Conservation (phyloP, 1,139 yeast genomes). For the Lodderomyces elongisporus region DNA sequence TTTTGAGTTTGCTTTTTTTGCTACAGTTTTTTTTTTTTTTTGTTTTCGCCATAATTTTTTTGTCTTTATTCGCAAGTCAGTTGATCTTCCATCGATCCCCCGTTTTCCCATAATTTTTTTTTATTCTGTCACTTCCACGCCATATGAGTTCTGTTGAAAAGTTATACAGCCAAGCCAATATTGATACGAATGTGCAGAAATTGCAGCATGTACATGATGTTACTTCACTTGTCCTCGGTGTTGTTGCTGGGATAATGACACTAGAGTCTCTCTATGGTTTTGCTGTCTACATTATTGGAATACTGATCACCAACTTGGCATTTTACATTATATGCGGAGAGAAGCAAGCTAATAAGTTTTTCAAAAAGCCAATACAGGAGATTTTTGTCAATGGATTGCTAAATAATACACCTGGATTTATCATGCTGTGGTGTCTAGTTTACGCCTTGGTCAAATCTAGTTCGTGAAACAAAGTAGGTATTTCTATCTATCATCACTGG, state of each 20-base stretch:
- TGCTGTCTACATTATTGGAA: conserved; percentile 49
- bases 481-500: background rate
- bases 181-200: conserved; percentile 34
- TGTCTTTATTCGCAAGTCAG: too few species aligned
- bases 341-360: conserved; percentile 43
- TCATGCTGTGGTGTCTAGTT: conserved; percentile 83
- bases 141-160: too few species aligned
- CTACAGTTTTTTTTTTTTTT: too few species aligned
- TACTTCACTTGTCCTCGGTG: conserved; percentile 61
- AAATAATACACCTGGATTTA: conserved; percentile 61
- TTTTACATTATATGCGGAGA: conserved; percentile 41
- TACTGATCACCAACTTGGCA: conserved; percentile 38
- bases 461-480: conserved; percentile 8
- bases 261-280: conserved; percentile 65
- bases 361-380: conserved; percentile 49
- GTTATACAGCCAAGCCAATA: conserved; percentile 18
- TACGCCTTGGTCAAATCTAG: conserved; percentile 52
- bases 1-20: too few species aligned
- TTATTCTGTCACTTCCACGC: too few species aligned
- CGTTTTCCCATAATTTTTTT: too few species aligned
- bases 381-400: conserved; percentile 53
- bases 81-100: too few species aligned
- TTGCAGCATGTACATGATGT: conserved; percentile 58
- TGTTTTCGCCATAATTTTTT: too few species aligned
- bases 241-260: conserved; percentile 68